These are phyloP conservation scores for Schoenoplectus tabernaemontani DNA, from an alignment of 202 grass and related monocot genomes.

Conservation along the genomic window DNA sequence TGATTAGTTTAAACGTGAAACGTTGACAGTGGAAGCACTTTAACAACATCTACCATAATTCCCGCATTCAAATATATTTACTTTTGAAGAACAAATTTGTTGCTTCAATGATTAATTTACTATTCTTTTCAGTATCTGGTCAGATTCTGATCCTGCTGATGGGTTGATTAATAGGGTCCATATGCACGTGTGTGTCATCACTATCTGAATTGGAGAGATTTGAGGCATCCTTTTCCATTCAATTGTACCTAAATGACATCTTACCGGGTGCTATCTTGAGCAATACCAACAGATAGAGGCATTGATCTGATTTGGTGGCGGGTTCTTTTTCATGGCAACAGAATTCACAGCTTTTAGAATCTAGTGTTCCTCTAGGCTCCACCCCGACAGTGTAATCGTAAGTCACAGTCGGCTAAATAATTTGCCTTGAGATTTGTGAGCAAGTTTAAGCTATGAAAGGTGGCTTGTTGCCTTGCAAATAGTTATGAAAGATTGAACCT, in stretches of 20 bases:
- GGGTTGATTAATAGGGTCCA: conserved; percentile 7
- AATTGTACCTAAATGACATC: conserved; percentile 1
- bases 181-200: background rate
- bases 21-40: background rate
- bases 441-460: background rate
- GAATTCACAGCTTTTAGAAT: background rate
- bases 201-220: background rate
- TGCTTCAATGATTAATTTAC: background rate
- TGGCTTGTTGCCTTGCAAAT: background rate
- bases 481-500: conserved; percentile 2
- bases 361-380: background rate
- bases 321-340: conserved; percentile 2
- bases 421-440: background rate
- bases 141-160: conserved; percentile 3
- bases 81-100: no score
- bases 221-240: background rate
- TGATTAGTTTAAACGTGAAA: background rate
- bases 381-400: background rate
- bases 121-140: background rate
- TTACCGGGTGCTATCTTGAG: background rate
- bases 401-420: background rate
- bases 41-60: background rate
- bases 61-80: background rate
- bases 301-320: conserved; percentile 11
- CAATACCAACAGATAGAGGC: background rate